A percentile compares a stretch with the other conserved stretches of the same genome.
Evolutionary conservation across 345 rosid species (phyloP).

Genomic region (Murraya paniculata): DNA sequence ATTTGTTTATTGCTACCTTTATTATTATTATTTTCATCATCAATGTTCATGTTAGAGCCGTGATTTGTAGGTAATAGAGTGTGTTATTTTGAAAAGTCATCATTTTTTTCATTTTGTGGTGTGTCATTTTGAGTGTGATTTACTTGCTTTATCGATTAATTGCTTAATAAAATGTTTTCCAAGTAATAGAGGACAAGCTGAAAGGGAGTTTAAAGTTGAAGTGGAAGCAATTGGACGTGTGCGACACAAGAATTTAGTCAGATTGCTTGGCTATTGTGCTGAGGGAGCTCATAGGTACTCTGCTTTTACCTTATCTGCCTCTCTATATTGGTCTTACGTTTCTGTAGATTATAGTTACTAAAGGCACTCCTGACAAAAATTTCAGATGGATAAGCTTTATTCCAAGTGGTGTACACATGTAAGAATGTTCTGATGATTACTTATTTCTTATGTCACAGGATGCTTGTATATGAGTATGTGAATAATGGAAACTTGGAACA

Average conservation of each 20-base stretch:
- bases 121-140: background rate
- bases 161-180: background rate
- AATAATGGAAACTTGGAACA: slow-evolving; percentile 81
- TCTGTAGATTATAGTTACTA: background rate
- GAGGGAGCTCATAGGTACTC: slow-evolving; percentile 93
- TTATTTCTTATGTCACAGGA: slow-evolving; percentile 38
- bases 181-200: slow-evolving; percentile 82
- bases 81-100: no score
- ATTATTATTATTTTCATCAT: background rate
- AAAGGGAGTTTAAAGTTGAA: slow-evolving; percentile 89
- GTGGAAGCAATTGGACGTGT: slow-evolving; percentile 95
- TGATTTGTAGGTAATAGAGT: background rate
- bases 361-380: background rate
- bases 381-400: background rate
- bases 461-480: slow-evolving; percentile 87
- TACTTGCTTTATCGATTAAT: background rate
- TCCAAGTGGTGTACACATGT: background rate
- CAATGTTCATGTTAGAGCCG: background rate
- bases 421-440: background rate
- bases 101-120: background rate
- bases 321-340: background rate
- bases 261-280: slow-evolving; percentile 89
- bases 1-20: background rate
- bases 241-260: slow-evolving; percentile 84
- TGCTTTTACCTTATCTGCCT: background rate